These are phyloP conservation scores for Eimeria brunetti DNA, from an alignment of 169 alveolate genomes.

Conservation along the genomic window DNA sequence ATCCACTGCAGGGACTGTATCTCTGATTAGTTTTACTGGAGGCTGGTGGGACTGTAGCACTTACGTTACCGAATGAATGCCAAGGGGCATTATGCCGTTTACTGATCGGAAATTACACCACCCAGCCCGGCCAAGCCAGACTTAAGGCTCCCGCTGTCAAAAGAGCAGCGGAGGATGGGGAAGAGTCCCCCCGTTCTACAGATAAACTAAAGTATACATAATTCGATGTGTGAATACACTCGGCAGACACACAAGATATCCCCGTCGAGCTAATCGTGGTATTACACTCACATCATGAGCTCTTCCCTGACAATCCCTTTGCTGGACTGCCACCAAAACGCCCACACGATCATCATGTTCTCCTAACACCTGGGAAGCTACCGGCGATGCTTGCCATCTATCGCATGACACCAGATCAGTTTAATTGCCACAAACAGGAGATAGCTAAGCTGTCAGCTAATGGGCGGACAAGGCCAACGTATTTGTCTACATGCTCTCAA, in stretches of 20 bases:
- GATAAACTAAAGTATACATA: not conserved
- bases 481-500: not conserved
- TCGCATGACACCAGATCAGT: constrained; percentile 3
- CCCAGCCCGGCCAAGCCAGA: no score
- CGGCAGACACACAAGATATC: not conserved
- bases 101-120: no score
- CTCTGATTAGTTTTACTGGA: not conserved
- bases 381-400: not conserved
- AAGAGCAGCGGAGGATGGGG: no score
- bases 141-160: no score
- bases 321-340: constrained; percentile 16
- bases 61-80: not conserved
- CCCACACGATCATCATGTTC: not conserved
- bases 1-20: not conserved
- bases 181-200: not conserved
- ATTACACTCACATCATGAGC: not conserved
- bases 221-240: not conserved
- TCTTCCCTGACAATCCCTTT: not conserved
- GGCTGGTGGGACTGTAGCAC: not conserved
- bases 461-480: not conserved
- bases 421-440: not conserved
- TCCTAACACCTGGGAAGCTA: not conserved
- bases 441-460: not conserved
- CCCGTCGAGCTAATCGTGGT: not conserved
- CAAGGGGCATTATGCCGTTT: not conserved